Evolutionary conservation across 2,329 filamentous ascomycete genomes (phyloP).

Genomic region (Calonectria hawksworthii): DNA sequence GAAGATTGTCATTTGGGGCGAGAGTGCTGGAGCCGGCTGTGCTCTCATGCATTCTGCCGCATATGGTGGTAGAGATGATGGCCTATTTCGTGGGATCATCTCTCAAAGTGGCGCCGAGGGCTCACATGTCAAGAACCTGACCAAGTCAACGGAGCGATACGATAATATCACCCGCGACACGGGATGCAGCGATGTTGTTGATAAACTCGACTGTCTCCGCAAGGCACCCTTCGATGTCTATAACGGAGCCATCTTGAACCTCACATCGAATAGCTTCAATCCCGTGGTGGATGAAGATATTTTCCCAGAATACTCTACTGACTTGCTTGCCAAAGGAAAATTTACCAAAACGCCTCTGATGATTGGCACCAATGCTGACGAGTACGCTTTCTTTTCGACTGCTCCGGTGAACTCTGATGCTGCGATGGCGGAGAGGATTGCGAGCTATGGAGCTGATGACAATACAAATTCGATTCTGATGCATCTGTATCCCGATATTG

Average conservation of each 20-base stretch:
- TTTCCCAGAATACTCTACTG: constrained; percentile 57
- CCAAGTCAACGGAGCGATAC: constrained; percentile 6
- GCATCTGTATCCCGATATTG: constrained; percentile 38
- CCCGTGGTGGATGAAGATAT: constrained; percentile 53
- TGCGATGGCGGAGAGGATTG: constrained; percentile 24
- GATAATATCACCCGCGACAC: constrained; percentile 35
- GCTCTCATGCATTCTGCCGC: constrained; percentile 60
- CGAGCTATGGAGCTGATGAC: constrained; percentile 8
- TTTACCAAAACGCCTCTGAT: constrained; percentile 76
- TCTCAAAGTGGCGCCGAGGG: constrained; percentile 60
- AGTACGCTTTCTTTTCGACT: constrained; percentile 68
- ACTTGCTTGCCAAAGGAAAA: constrained; percentile 67
- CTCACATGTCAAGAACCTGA: constrained; percentile 28
- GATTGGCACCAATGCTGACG: constrained; percentile 74
- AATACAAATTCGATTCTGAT: constrained; percentile 28
- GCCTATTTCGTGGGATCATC: constrained; percentile 67
- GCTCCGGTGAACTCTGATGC: constrained; percentile 52
- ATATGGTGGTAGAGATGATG: constrained; percentile 62
- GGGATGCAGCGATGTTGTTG: constrained; percentile 39
- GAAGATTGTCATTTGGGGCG: constrained; percentile 60
- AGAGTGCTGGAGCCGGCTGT: constrained; percentile 63
- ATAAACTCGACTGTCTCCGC: constrained; percentile 48
- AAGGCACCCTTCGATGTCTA: constrained; percentile 36
- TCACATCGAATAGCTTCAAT: constrained; percentile 26
- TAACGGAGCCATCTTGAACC: constrained; percentile 33